Conservation (phyloP, 2,329 filamentous ascomycete species). For the Arthrobotrys entomopaga region DNA sequence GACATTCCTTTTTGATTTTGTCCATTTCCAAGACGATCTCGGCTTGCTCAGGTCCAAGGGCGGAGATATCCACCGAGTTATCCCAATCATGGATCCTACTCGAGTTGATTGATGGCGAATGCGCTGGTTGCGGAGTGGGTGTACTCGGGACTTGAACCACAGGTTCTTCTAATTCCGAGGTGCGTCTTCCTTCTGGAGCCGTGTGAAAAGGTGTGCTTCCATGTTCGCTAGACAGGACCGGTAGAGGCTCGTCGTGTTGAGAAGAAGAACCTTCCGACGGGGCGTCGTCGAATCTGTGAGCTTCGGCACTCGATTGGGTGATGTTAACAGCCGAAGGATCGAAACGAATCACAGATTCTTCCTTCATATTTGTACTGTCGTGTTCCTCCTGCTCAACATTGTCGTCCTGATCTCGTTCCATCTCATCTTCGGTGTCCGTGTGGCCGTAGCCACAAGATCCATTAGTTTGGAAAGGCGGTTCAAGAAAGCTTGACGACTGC, state of each 20-base stretch:
- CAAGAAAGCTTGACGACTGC: constrained; percentile 49
- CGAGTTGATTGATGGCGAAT: constrained; percentile 14
- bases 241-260: constrained; percentile 2
- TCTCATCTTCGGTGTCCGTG: constrained; percentile 28
- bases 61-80: constrained; percentile 36
- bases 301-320: constrained; percentile 36
- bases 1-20: constrained; percentile 48
- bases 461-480: constrained; percentile 45
- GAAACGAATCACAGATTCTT: neutral
- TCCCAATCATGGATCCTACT: constrained; percentile 38
- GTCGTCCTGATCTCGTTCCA: constrained; percentile 12
- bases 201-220: constrained; percentile 1
- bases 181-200: constrained; percentile 1
- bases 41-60: constrained; percentile 24
- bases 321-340: constrained; percentile 1
- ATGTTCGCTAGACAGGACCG: constrained; percentile 19
- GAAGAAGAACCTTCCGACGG: constrained; percentile 1
- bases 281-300: constrained; percentile 33
- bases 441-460: constrained; percentile 44
- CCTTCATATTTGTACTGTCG: neutral
- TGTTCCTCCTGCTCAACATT: neutral
- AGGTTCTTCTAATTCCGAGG: constrained; percentile 12
- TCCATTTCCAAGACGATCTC: constrained; percentile 34
- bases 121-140: constrained; percentile 8
- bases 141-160: constrained; percentile 28